Evolutionary conservation across 2,329 filamentous ascomycete species (phyloP), one percentile per base, ranked within the genome.

Genomic region (Beauveria bassiana): DNA sequence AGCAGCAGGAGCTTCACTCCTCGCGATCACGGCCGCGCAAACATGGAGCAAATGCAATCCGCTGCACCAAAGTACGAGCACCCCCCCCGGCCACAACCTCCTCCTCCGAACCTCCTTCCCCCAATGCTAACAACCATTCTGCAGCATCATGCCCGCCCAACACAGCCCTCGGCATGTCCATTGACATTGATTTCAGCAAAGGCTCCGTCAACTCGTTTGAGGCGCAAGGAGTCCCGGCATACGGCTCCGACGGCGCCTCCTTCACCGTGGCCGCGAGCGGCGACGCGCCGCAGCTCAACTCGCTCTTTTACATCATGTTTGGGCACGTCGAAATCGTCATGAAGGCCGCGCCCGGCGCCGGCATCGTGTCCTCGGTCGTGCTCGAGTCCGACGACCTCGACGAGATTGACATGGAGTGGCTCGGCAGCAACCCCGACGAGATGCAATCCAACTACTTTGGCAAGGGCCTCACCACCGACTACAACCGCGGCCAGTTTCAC

Each of bases 301-400:
- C 92, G 64, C 85, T 95, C 69, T 98, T 96, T 84, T 98, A 97
- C 81, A 96, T 99, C 78, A 98, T 99, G 95, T 99, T 97, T 73
- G 95, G 95, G 67, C 89, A 88, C 65, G 90, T 97, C 70, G 89
- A 96, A 66, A 85, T 93, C 67, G 87, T 85, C 38, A 82, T 97
- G 79, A 93, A 93, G 76, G 86, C 91, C 28, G 92, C 95, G 10
- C 88, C 92, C 0, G 95, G 95, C 8, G 86, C 85, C 10, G 95
- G 95, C 63, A 97, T 99, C 68, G 93, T 99, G 66, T 96, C 91
- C 74, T 95, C 91, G 51, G 83, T 95, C 14, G 91, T 99, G 9
- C 79, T 99, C 66, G 88, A 96, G 76, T 97, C 93, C 16, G 93
- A 98, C 73, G 84, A 85, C 69, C 83, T 97, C 50, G 95, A 99